These are phyloP conservation scores for Naganishia sp. DNA, from an alignment of 1,284 basidiomycete genomes.

Conservation along the genomic window DNA sequence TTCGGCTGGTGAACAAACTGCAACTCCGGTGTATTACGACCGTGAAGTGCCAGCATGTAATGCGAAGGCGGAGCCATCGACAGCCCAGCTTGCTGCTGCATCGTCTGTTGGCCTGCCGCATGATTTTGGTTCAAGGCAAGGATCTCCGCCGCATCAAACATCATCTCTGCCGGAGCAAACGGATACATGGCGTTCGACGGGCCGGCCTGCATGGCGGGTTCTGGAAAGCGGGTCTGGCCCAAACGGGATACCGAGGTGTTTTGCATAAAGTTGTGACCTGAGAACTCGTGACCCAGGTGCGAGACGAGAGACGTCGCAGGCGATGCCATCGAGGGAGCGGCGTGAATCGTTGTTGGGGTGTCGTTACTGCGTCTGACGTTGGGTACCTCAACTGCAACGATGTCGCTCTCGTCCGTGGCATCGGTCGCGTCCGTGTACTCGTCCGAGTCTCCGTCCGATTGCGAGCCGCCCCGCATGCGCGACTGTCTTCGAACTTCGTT, in stretches of 20 bases:
- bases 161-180: neutral
- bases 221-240: neutral
- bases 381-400: neutral
- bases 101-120: neutral
- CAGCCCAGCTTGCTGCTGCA: conserved; percentile 1
- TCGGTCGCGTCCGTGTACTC: conserved; percentile 3
- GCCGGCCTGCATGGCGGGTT: neutral
- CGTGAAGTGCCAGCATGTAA: conserved; percentile 20
- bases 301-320: neutral
- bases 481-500: conserved; percentile 12
- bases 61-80: conserved; percentile 2
- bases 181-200: neutral
- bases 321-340: neutral
- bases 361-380: neutral
- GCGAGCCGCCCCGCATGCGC: conserved; percentile 12
- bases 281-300: conserved; percentile 6
- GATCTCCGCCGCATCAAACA: conserved; percentile 7
- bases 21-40: neutral
- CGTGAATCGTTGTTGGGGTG: conserved; percentile 7
- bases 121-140: conserved; percentile 13
- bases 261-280: conserved; percentile 12
- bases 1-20: conserved; percentile 14
- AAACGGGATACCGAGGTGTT: conserved; percentile 15
- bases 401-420: neutral
- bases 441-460: conserved; percentile 8